Conservation (phyloP, 2,329 filamentous ascomycete genomes). For the Apiospora malaysiana region DNA sequence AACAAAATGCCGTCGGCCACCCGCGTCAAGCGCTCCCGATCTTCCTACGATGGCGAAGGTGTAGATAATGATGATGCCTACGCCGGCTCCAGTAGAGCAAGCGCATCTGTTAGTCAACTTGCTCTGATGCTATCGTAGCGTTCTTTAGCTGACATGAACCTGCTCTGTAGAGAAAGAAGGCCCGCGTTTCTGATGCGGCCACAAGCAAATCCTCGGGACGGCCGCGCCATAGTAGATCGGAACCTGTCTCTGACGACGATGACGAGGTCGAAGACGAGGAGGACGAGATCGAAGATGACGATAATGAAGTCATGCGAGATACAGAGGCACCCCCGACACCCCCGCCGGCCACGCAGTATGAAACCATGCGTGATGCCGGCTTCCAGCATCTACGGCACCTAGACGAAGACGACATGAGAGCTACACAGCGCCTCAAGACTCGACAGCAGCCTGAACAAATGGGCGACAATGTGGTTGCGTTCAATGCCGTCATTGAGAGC, state of each 20-base stretch:
- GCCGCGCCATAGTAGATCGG: slow-evolving; percentile 21
- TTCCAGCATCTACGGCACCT: slow-evolving; percentile 63
- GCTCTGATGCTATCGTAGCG: neutral
- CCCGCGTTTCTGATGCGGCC: slow-evolving; percentile 40
- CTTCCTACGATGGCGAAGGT: slow-evolving; percentile 39
- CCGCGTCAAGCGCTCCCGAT: slow-evolving; percentile 48
- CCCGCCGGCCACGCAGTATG: slow-evolving; percentile 65
- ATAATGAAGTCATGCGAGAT: slow-evolving; percentile 35
- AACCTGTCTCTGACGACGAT: slow-evolving; percentile 28
- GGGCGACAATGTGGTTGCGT: slow-evolving; percentile 75
- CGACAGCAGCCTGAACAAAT: slow-evolving; percentile 52
- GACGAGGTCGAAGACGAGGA: slow-evolving; percentile 30
- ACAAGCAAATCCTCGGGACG: slow-evolving; percentile 24
- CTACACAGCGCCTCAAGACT: slow-evolving; percentile 64
- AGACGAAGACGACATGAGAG: slow-evolving; percentile 65
- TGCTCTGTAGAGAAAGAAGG: slow-evolving; percentile 45
- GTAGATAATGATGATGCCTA: slow-evolving; percentile 42
- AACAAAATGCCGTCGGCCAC: slow-evolving; percentile 35
- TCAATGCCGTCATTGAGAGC: slow-evolving; percentile 86
- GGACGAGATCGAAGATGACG: slow-evolving; percentile 38
- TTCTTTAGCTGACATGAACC: neutral
- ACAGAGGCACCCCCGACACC: slow-evolving; percentile 35
- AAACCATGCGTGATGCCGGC: slow-evolving; percentile 63
- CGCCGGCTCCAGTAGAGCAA: slow-evolving; percentile 48
- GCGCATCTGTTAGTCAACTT: slow-evolving; percentile 44